A percentile compares a stretch with the other conserved stretches of the same genome.
Evolutionary conservation across 441 rosid genomes (phyloP).

Genomic region (Populus hybrid): DNA sequence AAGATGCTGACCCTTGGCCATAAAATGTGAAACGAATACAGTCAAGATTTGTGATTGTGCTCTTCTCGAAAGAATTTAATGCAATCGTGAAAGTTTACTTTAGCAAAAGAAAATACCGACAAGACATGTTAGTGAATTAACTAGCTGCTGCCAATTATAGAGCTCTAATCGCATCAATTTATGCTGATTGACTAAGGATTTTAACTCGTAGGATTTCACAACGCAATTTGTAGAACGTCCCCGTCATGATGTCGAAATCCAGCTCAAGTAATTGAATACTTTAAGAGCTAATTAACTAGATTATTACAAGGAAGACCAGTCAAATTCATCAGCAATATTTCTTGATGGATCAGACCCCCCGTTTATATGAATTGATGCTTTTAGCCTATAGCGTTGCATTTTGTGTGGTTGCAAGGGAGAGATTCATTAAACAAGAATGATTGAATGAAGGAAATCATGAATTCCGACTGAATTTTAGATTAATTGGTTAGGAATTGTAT

Average conservation of each 20-base stretch:
- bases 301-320: too few species aligned
- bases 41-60: too few species aligned
- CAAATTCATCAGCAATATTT: too few species aligned
- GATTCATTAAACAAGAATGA: not conserved
- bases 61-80: too few species aligned
- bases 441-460: not conserved
- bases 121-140: not conserved
- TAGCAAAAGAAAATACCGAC: not conserved
- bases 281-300: too few species aligned
- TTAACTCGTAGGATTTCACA: not conserved
- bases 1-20: constrained; percentile 9
- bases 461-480: not conserved
- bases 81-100: not conserved
- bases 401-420: not conserved
- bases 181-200: not conserved
- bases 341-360: too few species aligned
- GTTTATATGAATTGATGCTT: too few species aligned
- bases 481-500: too few species aligned
- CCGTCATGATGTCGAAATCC: not conserved
- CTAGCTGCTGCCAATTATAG: not conserved
- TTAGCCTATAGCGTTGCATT: too few species aligned
- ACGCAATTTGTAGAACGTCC: not conserved
- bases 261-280: too few species aligned
- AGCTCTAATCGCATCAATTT: not conserved
- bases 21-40: not conserved